Base-by-base conservation (phyloP, 176 grass and related monocot species). In the Carex cristatella region DNA sequence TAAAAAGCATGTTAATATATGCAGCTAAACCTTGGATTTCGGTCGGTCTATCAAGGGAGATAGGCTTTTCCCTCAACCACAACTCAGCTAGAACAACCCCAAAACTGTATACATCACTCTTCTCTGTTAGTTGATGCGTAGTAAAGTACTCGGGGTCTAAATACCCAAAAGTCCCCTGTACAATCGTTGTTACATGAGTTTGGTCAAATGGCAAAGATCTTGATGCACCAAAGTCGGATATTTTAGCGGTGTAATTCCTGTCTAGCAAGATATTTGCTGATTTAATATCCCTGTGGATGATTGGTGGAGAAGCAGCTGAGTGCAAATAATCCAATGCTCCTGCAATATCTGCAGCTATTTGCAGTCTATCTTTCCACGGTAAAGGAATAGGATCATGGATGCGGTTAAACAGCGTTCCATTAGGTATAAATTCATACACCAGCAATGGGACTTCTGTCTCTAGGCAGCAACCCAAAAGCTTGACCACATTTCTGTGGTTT, bases 41-140 rank as follows among this genome's bases (percentile, higher is more conserved):
- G 27, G 28, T 10, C 2, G 48, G 16, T 28, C 23, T 53, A 48
- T 32, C 75, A 23, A 28, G 13, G 4, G 48, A 79, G 42, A 79
- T 56, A 7, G 75, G 75, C 30, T 59, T 79, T 28, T 55, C 77
- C 28, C 84, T 79, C 2, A 59, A 31, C 23, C 61, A 60, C 55
- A 86, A 23, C 72, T 86, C 84, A 32, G 19, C 74, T 0, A 86
- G 60, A 53, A 86, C 77, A 59, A 86, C 84, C 4, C 72, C 84
- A 35, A 86, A 86, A 58, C 84, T 86, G 35, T 86, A 86, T 48
- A 86, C 73, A 80, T 86, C 80, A 44, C 86, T 88, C 69, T 88
- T 88, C 4, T 82, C 69, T 0, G 86, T 88, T 31, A 89, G 23
- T 4, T 83, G 84, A 28, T 84, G 65, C 2, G 84, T 83, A 3